A percentile compares a stretch with the other conserved stretches of the same genome.
Evolutionary conservation across 139 green algal genomes (phyloP).

Genomic region (Raphidocelis subcapitata): DNA sequence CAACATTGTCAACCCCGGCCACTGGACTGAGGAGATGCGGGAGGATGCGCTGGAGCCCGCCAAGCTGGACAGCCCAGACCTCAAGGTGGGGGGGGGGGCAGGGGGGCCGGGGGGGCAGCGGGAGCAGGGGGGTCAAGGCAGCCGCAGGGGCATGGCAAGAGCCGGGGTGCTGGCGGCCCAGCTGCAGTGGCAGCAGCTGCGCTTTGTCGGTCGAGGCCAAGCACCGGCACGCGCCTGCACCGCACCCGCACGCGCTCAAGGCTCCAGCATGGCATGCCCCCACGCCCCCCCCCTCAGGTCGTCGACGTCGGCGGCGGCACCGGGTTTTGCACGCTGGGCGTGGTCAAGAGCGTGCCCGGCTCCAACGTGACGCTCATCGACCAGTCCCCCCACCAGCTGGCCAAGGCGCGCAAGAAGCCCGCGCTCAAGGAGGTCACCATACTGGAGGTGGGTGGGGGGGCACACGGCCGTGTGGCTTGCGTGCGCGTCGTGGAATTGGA

Average conservation of each 20-base stretch:
- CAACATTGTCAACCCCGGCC: slow-evolving; percentile 84
- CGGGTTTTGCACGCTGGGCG: slow-evolving; percentile 90
- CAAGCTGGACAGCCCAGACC: slow-evolving; percentile 67
- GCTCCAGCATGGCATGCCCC: too few species aligned
- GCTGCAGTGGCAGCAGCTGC: not conserved
- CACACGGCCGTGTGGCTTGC: too few species aligned
- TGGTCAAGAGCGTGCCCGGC: slow-evolving; percentile 72
- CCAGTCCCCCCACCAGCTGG: slow-evolving; percentile 93
- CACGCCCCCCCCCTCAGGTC: too few species aligned
- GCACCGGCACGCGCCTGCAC: too few species aligned
- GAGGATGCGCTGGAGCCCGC: slow-evolving; percentile 81
- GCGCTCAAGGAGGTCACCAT: slow-evolving; percentile 90
- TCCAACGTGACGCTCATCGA: slow-evolving; percentile 92
- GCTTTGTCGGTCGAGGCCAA: too few species aligned
- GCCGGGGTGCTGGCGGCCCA: too few species aligned
- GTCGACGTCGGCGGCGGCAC: slow-evolving; percentile 94
- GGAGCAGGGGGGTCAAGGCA: too few species aligned
- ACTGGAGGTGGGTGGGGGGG: slow-evolving; percentile 70
- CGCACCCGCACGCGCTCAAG: too few species aligned
- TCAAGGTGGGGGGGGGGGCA: slow-evolving; percentile 61
- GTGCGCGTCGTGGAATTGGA: too few species aligned
- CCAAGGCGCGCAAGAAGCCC: slow-evolving; percentile 84
- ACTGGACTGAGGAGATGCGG: slow-evolving; percentile 96
- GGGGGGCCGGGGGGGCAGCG: too few species aligned
- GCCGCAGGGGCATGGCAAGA: too few species aligned